These are phyloP conservation scores for Jacaranda copaia DNA, from an alignment of 257 asterid species.

Conservation along the genomic window DNA sequence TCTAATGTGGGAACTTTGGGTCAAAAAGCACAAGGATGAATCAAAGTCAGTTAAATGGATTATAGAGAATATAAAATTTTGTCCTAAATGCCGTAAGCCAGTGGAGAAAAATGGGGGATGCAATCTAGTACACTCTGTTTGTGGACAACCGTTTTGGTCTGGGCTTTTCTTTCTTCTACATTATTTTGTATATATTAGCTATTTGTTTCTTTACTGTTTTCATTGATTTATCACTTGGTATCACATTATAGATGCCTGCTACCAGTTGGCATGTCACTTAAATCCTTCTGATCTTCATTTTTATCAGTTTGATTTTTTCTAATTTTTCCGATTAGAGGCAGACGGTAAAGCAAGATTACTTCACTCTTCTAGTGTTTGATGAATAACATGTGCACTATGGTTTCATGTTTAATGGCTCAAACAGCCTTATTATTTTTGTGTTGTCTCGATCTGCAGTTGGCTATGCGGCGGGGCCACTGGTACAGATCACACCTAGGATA, in stretches of 20 bases:
- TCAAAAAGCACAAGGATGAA: constrained; percentile 47
- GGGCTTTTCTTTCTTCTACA: constrained; percentile 16
- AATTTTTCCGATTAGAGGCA: no score
- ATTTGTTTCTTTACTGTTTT: no score
- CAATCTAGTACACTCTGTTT: constrained; percentile 56
- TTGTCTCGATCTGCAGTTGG: constrained; percentile 51
- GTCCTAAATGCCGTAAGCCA: constrained; percentile 66
- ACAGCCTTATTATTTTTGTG: background rate
- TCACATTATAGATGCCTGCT: background rate
- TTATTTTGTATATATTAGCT: background rate
- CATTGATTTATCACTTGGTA: background rate
- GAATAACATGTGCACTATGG: background rate
- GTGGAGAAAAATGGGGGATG: constrained; percentile 70
- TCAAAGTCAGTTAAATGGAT: constrained; percentile 52
- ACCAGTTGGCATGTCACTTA: no score
- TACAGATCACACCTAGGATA: constrained; percentile 36
- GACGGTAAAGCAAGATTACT: no score
- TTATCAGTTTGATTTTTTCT: background rate
- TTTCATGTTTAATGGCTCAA: background rate
- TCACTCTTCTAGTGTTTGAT: no score
- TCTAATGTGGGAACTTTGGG: constrained; percentile 66
- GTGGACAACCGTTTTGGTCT: constrained; percentile 72
- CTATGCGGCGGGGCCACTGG: constrained; percentile 71
- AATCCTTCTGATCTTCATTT: background rate
- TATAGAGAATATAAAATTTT: constrained; percentile 44